Evolutionary conservation across 257 asterid species (phyloP).

Genomic region (Parsonsia alboflavescens): DNA sequence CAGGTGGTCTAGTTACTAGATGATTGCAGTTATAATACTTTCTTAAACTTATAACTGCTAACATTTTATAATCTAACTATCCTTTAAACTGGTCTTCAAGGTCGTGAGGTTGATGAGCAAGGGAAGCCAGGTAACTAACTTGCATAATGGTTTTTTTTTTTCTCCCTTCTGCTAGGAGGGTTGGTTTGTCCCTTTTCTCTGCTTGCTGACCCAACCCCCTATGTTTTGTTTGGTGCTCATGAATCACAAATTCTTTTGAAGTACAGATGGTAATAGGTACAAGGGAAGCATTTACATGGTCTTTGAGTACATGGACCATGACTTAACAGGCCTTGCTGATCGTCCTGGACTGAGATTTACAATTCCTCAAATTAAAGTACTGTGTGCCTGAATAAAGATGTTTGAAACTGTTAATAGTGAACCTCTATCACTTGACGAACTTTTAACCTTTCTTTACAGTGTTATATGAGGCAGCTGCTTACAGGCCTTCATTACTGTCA

Average conservation of each 20-base stretch:
- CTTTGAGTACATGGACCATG: constrained; percentile 97
- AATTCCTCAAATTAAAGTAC: constrained; percentile 89
- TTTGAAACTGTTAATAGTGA: constrained; percentile 6
- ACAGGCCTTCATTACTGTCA: constrained; percentile 97
- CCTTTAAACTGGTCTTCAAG: constrained; percentile 37
- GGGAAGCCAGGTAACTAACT: constrained; percentile 52
- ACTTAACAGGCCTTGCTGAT: constrained; percentile 92
- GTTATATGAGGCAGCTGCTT: constrained; percentile 93
- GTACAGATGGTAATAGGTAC: constrained; percentile 70
- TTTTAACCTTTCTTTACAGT: constrained; percentile 43
- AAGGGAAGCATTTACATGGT: constrained; percentile 95
- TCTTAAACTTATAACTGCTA: constrained; percentile 14
- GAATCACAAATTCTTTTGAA: constrained; percentile 12
- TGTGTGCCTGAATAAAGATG: constrained; percentile 19
- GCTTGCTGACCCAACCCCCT: constrained; percentile 4
- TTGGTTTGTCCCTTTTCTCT: neutral
- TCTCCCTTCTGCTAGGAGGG: neutral
- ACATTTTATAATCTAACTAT: constrained; percentile 16
- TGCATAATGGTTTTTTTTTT: neutral
- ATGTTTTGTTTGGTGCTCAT: constrained; percentile 13
- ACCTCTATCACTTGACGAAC: constrained; percentile 21
- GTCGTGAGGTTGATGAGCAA: constrained; percentile 65
- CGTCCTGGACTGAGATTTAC: constrained; percentile 95
- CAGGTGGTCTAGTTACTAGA: constrained; percentile 42
- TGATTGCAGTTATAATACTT: constrained; percentile 9